phyloP scores from a whole-genome alignment of 257 asterid genomes.

The Prunella vulgaris region DNA sequence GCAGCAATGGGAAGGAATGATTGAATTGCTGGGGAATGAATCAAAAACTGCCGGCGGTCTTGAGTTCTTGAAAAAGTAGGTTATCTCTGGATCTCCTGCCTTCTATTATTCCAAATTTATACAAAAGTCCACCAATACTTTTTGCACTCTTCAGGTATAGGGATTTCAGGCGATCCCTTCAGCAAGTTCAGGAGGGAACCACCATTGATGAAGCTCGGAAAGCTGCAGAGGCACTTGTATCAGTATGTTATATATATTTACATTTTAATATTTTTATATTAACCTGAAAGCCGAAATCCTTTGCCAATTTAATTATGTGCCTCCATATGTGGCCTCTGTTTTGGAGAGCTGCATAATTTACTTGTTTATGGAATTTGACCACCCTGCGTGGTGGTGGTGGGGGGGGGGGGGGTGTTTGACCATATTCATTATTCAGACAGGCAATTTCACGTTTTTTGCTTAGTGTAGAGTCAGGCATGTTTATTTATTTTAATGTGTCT shows the following conservation, averaged over 20 bases:
- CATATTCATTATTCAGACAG: background rate
- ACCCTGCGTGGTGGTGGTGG: too few relatives aligned
- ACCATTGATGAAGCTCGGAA: slow-evolving; percentile 57
- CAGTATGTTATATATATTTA: slow-evolving; percentile 43
- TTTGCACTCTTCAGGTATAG: slow-evolving; percentile 59
- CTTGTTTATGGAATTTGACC: background rate
- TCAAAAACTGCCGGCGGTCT: slow-evolving; percentile 81
- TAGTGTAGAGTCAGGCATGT: background rate
- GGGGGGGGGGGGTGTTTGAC: too few relatives aligned
- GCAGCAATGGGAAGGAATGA: slow-evolving; percentile 99
- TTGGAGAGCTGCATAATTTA: background rate
- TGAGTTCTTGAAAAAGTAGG: slow-evolving; percentile 80
- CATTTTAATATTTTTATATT: slow-evolving; percentile 17
- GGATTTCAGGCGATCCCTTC: slow-evolving; percentile 79
- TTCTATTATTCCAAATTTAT: background rate
- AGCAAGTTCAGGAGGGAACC: slow-evolving; percentile 54
- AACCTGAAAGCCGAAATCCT: slow-evolving; percentile 8
- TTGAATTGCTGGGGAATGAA: slow-evolving; percentile 76
- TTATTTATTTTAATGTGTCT: background rate
- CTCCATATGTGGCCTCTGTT: background rate
- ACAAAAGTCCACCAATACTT: background rate
- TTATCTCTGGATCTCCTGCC: slow-evolving; percentile 1
- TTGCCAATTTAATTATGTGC: background rate
- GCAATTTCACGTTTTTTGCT: background rate
- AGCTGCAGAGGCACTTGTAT: slow-evolving; percentile 78